Evolutionary conservation across 108 stramenopile species (phyloP), one percentile per base, ranked within the genome.

Genomic region (Nannochloropsis salina): DNA sequence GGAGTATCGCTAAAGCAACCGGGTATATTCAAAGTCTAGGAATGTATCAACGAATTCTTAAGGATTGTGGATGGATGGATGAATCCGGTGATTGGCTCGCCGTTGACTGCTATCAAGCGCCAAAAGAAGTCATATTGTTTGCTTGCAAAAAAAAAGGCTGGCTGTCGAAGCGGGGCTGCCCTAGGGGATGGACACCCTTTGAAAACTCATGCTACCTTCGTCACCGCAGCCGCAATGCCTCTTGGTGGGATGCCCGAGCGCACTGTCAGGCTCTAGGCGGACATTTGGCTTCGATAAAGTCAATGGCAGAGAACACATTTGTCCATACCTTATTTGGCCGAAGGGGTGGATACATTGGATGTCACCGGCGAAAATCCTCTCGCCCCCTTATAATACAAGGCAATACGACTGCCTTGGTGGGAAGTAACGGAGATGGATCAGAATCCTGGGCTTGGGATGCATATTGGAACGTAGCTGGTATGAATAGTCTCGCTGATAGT

Each of bases 91-190:
- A 74, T 6, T 74, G 61, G 61, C 15, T n/a, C 20, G 61, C 61
- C n/a, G 61, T 74, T 74, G 61, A 74, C n/a, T 74, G 61, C n/a
- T 74, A n/a, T 74, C 61, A 74, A n/a, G 61, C n/a, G 61, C 61
- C 61, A n/a, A 15, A 74, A 6, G n/a, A 74, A n/a, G 61, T n/a
- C n/a, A 74, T n/a, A 74, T 74, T n/a, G 2, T 74, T 74, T 74
- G 8, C n/a, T n/a, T 74, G 61, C n/a, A 15, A 74, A n/a, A 74
- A 74, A n/a, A 74, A 74, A n/a, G 61, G 61, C 15, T 74, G 61
- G 61, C 61, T 74, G 20, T n/a, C 61, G n/a, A 15, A 74, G 15
- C n/a, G 15, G 61, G 61, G 61, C 61, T 74, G 61, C n/a, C 61
- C 61, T n/a, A n/a, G n/a, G 20, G 61, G 61, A 15, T 74, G 61